Evolutionary conservation across 163 green algal genomes (phyloP).

Genomic region (Coccomyxa subellipsoidea): DNA sequence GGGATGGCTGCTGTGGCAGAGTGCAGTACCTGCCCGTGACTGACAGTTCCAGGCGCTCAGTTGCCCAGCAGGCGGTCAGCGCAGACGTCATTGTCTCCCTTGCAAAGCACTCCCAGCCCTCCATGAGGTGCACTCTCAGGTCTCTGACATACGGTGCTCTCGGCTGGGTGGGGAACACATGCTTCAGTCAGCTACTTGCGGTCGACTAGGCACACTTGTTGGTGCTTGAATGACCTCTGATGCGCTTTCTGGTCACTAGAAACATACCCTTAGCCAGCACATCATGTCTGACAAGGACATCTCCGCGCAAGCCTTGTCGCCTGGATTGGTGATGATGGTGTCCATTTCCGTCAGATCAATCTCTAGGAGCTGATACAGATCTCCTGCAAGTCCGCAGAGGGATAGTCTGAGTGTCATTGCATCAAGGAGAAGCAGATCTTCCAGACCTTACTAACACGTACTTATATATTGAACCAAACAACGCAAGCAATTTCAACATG

Average conservation of each 20-base stretch:
- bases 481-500: not conserved
- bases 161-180: not conserved
- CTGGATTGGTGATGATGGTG: not conserved
- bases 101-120: not conserved
- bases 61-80: not conserved
- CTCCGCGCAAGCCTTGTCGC: not conserved
- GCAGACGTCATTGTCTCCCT: not conserved
- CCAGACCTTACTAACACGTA: not conserved
- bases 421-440: too few species aligned
- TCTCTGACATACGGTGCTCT: not conserved
- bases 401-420: too few species aligned
- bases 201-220: not conserved
- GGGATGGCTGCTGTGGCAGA: not conserved
- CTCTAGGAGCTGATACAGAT: not conserved
- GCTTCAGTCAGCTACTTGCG: not conserved
- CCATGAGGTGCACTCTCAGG: not conserved
- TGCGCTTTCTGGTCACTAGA: not conserved
- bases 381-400: slow-evolving; percentile 3
- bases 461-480: not conserved
- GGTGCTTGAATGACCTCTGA: not conserved
- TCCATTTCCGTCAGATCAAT: not conserved
- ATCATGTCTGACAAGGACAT: not conserved
- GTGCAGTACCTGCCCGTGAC: not conserved
- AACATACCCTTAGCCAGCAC: not conserved
- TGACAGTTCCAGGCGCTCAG: not conserved